Evolutionary conservation across 2,329 filamentous ascomycete species (phyloP), one percentile per base, ranked within the genome.

Genomic region (Curvularia spicifera): DNA sequence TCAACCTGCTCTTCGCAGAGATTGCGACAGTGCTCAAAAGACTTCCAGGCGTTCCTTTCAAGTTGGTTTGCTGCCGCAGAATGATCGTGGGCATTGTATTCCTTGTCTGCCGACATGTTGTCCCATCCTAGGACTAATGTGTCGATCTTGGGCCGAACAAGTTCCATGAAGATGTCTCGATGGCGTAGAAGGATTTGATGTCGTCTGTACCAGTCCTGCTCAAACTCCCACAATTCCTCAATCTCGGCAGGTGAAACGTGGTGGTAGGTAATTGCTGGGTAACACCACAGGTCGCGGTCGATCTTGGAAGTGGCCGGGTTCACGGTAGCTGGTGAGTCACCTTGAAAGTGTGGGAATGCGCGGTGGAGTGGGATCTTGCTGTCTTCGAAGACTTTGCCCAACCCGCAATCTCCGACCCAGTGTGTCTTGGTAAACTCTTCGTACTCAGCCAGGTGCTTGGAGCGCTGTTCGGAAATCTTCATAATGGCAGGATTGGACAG

Each of bases 271-370:
- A 82, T 68, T 7, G 75, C 76, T 6, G 80, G 78, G 35, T 65
- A 71, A 61, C 80, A 82, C 79, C 80, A 82, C 1, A 80, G 69
- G 46, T 70, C 69, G 22, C 73, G 66, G 45, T 74, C 71, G 61
- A 76, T 71, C 55, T 77, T 76, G 47, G 44, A 60, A 15, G 62
- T 61, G 4, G 73, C 68, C 0, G 75, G 81, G 51, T 80, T 74
- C 51, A 81, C 65, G 0, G 76, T 77, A 28, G 75, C 74, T 5
- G 78, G 78, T 5, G 76, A 78, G 59, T 80, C 79, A 53, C 79
- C 77, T 61, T 82, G 80, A 44, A 82, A 73, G 60, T 80, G 78
- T 0, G 80, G 80, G 61, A 76, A 82, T 2, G 75, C 72, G 51
- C 72, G 74, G 12, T 77, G 69, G 18, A 79, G 59, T 4, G 69